phyloP scores from a whole-genome alignment of 345 rosid species.

The Eucalyptus pauciflora region DNA sequence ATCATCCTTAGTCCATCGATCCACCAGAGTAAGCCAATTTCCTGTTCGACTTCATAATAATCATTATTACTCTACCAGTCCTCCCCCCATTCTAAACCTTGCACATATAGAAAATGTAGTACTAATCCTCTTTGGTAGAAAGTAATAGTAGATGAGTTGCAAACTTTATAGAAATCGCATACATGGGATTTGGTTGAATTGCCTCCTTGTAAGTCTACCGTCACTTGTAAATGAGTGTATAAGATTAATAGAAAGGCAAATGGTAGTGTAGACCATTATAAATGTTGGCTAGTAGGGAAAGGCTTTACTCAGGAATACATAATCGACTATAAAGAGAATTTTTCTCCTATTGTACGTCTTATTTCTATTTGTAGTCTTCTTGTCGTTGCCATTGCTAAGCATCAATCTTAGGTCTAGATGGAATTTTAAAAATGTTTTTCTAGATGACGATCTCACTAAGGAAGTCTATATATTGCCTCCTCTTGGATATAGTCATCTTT shows the following conservation, averaged over 20 bases:
- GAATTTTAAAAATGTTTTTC: no score
- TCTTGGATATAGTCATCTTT: neutral
- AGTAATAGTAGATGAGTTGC: neutral
- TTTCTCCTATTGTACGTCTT: neutral
- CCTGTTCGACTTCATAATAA: neutral
- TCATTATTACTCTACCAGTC: neutral
- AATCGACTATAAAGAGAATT: neutral
- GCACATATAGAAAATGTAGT: neutral
- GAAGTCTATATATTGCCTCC: neutral
- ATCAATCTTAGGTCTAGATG: neutral
- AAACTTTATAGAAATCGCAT: neutral
- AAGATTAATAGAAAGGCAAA: neutral
- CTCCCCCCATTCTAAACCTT: no score
- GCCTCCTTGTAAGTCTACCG: no score
- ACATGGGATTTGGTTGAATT: neutral
- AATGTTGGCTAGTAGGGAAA: neutral
- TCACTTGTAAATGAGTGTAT: neutral
- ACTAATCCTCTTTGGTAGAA: neutral
- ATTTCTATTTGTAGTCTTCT: no score
- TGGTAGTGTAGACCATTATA: neutral
- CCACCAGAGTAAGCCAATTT: neutral
- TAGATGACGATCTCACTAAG: neutral
- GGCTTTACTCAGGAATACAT: neutral
- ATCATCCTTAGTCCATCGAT: neutral
- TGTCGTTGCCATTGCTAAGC: neutral